Base-by-base conservation (phyloP, 306 rosid genomes). In the Dryas octopetala region DNA sequence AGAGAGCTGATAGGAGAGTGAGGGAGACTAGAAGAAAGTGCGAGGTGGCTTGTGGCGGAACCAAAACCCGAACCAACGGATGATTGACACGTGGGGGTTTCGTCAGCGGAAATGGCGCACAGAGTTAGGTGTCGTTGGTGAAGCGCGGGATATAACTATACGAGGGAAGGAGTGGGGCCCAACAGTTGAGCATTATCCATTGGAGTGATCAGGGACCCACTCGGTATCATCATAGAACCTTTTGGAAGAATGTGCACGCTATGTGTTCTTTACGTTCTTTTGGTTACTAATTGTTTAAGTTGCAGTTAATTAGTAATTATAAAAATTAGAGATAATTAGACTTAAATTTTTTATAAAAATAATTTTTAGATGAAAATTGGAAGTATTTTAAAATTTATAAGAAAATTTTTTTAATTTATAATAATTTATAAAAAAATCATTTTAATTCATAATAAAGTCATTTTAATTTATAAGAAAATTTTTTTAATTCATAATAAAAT, bases 41-140 rank as follows among this genome's bases (percentile, higher is more conserved):
- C 51, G 71, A 76, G 76, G 82, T 78, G 85, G 84, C 74, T 49
- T n/a, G 57, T 28, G n/a, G 0, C 91, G 87, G 82, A 76, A 19
- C 73, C 91, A 58, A 13, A 3, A 0, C 50, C 88, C 80, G 80
- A 83, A 70, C 68, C 92, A 17, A 70, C 48, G 0, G 83, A 79
- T 81, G 40, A 0, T 5, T 0, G 82, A 71, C 97, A 84, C 88
- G 92, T 88, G 87, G 75, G 5, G 13, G 26, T 1, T 44, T 23
- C 4, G 76, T 79, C 44, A 70, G 40, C 60, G 0, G 1, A 7
- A 23, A 55, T 4, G 88, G 88, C 51, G 68, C 60, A 86, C 77
- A n/a, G 76, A 11, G 71, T 59, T 59, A 14, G 83, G 87, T 81
- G 49, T 55, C 9, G 38, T 15, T n/a, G 82, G 71, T 62, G 41